Evolutionary conservation across 2,329 filamentous ascomycete genomes (phyloP).

Genomic region (Neoarthrinium moseri): DNA sequence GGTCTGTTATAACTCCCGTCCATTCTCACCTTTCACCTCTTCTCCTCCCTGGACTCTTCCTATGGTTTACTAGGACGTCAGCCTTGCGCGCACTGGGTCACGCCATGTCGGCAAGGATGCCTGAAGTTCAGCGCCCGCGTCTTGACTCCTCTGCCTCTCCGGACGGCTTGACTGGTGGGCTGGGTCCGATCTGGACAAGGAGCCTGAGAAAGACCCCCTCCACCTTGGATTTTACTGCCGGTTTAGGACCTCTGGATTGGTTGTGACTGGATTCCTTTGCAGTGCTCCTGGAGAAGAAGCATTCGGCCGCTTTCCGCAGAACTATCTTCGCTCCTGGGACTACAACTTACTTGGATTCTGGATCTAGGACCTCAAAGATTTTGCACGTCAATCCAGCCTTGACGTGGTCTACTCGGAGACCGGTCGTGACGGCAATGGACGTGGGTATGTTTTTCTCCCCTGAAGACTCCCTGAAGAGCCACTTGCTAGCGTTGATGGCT

Average conservation of each 20-base stretch:
- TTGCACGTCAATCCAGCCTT: conserved; percentile 92
- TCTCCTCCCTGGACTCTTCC: conserved; percentile 31
- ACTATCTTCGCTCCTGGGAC: conserved; percentile 46
- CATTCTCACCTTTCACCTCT: conserved; percentile 36
- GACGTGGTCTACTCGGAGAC: conserved; percentile 99
- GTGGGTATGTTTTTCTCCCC: conserved; percentile 66
- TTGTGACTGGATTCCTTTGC: conserved; percentile 29
- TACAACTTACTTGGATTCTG: conserved; percentile 78
- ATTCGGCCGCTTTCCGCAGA: conserved; percentile 25
- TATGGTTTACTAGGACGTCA: conserved; percentile 17
- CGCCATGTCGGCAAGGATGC: conserved; percentile 24
- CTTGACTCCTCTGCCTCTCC: conserved; percentile 15
- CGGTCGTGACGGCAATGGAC: conserved; percentile 84
- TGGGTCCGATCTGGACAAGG: conserved; percentile 27
- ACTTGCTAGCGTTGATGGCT: not conserved
- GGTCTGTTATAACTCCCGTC: conserved; percentile 78
- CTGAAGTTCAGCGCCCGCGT: conserved; percentile 16
- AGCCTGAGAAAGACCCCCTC: conserved; percentile 23
- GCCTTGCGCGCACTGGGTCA: conserved; percentile 23
- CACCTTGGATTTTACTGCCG: conserved; percentile 23
- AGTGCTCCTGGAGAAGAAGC: conserved; percentile 23
- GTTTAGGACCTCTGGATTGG: conserved; percentile 25
- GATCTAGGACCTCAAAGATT: conserved; percentile 98
- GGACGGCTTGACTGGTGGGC: conserved; percentile 19
- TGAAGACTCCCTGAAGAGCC: not conserved